phyloP scores from a whole-genome alignment of 768 basidiomycete genomes.

The Mycena vulgaris region DNA sequence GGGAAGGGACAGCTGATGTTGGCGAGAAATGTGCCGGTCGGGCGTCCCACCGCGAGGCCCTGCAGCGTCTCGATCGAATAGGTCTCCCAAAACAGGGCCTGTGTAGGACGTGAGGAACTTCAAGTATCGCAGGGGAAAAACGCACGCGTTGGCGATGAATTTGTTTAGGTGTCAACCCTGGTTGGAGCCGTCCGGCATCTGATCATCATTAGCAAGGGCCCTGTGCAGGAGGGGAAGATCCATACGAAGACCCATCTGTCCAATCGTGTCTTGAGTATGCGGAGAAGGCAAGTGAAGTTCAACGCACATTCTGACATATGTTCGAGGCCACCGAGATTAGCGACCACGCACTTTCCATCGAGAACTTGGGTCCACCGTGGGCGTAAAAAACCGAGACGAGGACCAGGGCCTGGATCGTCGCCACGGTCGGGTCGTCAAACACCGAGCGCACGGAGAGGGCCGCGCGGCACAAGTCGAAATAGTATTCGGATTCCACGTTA shows the following conservation, averaged over 20 bases:
- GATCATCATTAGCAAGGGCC: background rate
- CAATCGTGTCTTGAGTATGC: background rate
- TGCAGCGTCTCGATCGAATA: slow-evolving; percentile 19
- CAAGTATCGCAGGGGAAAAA: background rate
- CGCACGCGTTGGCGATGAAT: slow-evolving; percentile 7
- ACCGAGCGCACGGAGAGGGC: slow-evolving; percentile 1
- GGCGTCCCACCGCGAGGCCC: slow-evolving; percentile 19
- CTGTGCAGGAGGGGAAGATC: too few relatives aligned
- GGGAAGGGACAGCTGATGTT: slow-evolving; percentile 26
- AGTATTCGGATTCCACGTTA: background rate
- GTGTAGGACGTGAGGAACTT: background rate
- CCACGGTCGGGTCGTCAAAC: background rate
- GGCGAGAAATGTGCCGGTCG: slow-evolving; percentile 5
- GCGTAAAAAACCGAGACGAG: background rate
- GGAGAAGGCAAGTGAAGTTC: background rate
- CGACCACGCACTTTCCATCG: slow-evolving; percentile 16
- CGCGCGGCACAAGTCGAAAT: slow-evolving; percentile 8
- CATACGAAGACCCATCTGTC: slow-evolving; percentile 23
- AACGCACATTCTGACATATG: slow-evolving; percentile 9
- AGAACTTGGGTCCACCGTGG: slow-evolving; percentile 19
- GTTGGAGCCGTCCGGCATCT: background rate
- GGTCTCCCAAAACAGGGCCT: slow-evolving; percentile 28
- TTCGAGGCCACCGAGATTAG: slow-evolving; percentile 9
- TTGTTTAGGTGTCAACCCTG: background rate
- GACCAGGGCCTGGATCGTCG: slow-evolving; percentile 9